A percentile compares a stretch with the other conserved stretches of the same genome.
Evolutionary conservation across 352 stramenopile genomes (phyloP).

Genomic region (Pythium phragmiticola): DNA sequence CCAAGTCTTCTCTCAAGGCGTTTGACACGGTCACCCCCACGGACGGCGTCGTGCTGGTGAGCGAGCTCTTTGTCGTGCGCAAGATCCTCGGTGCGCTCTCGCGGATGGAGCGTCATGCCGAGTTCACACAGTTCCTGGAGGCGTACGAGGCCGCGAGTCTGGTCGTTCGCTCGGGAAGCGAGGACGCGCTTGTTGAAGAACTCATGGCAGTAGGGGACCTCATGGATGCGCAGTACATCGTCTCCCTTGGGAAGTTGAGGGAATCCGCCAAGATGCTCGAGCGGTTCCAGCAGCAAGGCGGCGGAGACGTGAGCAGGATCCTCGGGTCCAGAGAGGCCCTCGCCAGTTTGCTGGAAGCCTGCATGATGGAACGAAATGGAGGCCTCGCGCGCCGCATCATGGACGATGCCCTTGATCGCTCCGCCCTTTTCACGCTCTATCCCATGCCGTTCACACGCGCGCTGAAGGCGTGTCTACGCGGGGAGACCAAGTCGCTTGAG

Average conservation of each 20-base stretch:
- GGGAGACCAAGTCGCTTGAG: conserved; percentile 5
- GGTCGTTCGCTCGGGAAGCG: no score
- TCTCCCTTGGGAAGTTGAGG: conserved; percentile 2
- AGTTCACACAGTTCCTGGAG: conserved; percentile 11
- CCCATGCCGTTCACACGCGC: conserved; percentile 2
- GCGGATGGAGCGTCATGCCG: neutral
- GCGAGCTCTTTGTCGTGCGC: conserved; percentile 1
- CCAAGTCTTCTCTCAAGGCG: no score
- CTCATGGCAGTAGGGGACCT: conserved; percentile 5
- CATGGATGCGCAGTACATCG: conserved; percentile 13
- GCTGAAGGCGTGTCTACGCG: conserved; percentile 15
- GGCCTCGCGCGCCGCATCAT: conserved; percentile 5
- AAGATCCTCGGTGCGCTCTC: conserved; percentile 5
- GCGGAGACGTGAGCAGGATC: conserved; percentile 3
- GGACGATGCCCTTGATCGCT: conserved; percentile 8
- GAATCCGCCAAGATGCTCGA: conserved; percentile 5
- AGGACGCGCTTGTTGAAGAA: neutral
- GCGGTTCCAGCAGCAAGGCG: neutral
- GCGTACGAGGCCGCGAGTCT: neutral
- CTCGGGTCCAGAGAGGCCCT: conserved; percentile 5
- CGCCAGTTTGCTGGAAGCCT: conserved; percentile 5
- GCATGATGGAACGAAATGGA: conserved; percentile 8
- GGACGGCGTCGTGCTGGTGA: conserved; percentile 5
- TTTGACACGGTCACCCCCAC: neutral
- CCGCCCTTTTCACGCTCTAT: neutral